Percentiles rank a stretch among this genome's conserved stretches.
Conservation (phyloP, 495 filamentous ascomycete species). For the Penicillium manginii region DNA sequence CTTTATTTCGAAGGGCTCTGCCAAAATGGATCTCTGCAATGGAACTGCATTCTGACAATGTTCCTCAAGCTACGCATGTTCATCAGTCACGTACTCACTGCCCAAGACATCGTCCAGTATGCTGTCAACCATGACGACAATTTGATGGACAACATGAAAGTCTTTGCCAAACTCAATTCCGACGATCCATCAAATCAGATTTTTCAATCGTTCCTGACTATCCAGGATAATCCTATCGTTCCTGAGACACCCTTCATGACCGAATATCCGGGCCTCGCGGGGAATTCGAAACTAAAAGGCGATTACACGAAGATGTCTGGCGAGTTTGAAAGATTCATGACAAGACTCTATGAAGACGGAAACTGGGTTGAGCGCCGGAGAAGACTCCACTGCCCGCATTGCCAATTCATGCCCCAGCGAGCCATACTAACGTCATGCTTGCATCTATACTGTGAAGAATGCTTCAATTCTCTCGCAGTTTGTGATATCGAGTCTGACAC, state of each 20-base stretch:
- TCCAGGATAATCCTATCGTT: conserved; percentile 7
- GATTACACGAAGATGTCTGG: conserved; percentile 7
- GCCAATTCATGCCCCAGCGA: conserved; percentile 29
- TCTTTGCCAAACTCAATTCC: conserved; percentile 1
- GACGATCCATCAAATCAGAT: conserved; percentile 17
- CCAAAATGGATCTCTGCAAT: too few relatives aligned
- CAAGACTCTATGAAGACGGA: conserved; percentile 25
- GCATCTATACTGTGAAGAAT: conserved; percentile 54
- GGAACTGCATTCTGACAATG: too few relatives aligned
- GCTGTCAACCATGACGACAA: conserved; percentile 37
- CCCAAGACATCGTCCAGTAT: conserved; percentile 48
- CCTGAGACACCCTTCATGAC: too few relatives aligned
- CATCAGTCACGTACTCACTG: conserved; percentile 52
- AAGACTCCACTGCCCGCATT: conserved; percentile 41
- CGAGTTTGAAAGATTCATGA: conserved; percentile 36
- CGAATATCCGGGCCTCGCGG: not conserved
- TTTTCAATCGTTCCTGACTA: not conserved
- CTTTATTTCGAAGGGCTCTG: too few relatives aligned
- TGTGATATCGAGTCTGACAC: conserved; percentile 21
- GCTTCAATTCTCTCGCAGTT: conserved; percentile 35
- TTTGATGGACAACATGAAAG: conserved; percentile 38
- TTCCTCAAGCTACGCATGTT: conserved; percentile 53
- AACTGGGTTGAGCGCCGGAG: conserved; percentile 32
- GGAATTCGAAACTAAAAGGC: not conserved
- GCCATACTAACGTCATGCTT: conserved; percentile 47